phyloP scores from a whole-genome alignment of 352 stramenopile species.

The Phytophthora hibernalis region DNA sequence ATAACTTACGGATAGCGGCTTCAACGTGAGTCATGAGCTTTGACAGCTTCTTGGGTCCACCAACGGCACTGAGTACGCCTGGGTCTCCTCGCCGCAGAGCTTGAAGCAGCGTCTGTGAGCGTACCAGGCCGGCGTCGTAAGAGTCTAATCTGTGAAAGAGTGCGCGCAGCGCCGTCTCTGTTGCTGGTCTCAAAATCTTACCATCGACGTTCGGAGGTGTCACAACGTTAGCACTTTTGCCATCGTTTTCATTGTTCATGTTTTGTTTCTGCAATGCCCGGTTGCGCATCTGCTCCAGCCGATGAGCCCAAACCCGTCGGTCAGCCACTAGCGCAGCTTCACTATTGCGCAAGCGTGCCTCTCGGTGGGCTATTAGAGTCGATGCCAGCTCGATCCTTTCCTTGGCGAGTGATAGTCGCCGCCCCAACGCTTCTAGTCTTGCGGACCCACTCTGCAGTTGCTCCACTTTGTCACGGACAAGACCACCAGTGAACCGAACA shows the following conservation, averaged over 20 bases:
- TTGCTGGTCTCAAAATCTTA: constrained; percentile 54
- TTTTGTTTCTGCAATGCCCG: constrained; percentile 5
- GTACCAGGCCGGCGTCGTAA: constrained; percentile 67
- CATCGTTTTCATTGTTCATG: constrained; percentile 11
- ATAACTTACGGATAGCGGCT: constrained; percentile 35
- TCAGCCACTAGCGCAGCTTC: constrained; percentile 65
- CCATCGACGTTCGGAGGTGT: constrained; percentile 2
- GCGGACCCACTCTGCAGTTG: constrained; percentile 33
- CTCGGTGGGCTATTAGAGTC: constrained; percentile 54
- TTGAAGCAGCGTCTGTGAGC: constrained; percentile 37
- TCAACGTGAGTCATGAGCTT: constrained; percentile 58
- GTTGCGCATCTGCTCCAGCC: constrained; percentile 34
- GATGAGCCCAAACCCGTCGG: constrained; percentile 44
- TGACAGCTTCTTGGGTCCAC: constrained; percentile 32
- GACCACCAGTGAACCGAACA: constrained; percentile 50
- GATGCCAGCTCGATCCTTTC: constrained; percentile 55
- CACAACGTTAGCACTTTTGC: constrained; percentile 3
- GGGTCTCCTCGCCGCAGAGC: constrained; percentile 44
- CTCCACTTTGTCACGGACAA: constrained; percentile 61
- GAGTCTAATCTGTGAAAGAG: constrained; percentile 76
- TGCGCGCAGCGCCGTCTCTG: constrained; percentile 57
- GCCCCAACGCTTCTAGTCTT: constrained; percentile 51
- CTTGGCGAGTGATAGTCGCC: constrained; percentile 42
- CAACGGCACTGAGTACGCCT: constrained; percentile 45
- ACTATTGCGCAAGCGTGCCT: constrained; percentile 68